Evolutionary conservation across 495 filamentous ascomycete species (phyloP).

Genomic region (Acidomyces sp.): DNA sequence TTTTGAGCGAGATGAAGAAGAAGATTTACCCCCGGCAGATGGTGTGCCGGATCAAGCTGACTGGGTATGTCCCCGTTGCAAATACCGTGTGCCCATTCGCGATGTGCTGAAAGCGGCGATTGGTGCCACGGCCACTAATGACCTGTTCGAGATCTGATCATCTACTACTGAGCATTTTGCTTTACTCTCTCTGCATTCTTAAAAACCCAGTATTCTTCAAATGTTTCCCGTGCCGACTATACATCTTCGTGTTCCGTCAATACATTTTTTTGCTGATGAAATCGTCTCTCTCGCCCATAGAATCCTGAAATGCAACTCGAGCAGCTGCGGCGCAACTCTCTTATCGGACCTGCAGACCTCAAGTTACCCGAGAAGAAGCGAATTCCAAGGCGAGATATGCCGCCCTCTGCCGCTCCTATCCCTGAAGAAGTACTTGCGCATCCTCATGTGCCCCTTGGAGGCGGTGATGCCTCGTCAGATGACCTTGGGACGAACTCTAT

Average conservation of each 20-base stretch:
- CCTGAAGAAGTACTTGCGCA: no score
- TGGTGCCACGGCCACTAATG: neutral
- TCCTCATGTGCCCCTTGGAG: no score
- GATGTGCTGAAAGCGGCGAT: neutral
- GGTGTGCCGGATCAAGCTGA: conserved; percentile 74
- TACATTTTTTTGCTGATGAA: neutral
- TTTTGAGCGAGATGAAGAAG: conserved; percentile 37
- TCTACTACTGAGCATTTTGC: no score
- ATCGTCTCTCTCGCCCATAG: no score
- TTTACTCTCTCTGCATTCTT: no score
- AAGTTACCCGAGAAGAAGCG: conserved; percentile 8
- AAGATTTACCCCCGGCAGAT: conserved; percentile 55
- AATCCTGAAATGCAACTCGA: conserved; percentile 58
- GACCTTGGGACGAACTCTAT: no score
- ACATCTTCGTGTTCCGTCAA: neutral
- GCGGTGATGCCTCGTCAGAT: no score
- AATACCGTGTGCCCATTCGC: conserved; percentile 38
- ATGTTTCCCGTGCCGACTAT: no score
- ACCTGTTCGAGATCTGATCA: neutral
- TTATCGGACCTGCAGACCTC: conserved; percentile 13
- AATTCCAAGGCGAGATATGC: conserved; percentile 1
- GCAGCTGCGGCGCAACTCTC: conserved; percentile 41
- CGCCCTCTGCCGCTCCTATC: neutral
- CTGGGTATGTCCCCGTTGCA: conserved; percentile 53
- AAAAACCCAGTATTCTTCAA: no score